Conservation (phyloP, 495 filamentous ascomycete genomes). For the Amphirosellinia nigrospora region DNA sequence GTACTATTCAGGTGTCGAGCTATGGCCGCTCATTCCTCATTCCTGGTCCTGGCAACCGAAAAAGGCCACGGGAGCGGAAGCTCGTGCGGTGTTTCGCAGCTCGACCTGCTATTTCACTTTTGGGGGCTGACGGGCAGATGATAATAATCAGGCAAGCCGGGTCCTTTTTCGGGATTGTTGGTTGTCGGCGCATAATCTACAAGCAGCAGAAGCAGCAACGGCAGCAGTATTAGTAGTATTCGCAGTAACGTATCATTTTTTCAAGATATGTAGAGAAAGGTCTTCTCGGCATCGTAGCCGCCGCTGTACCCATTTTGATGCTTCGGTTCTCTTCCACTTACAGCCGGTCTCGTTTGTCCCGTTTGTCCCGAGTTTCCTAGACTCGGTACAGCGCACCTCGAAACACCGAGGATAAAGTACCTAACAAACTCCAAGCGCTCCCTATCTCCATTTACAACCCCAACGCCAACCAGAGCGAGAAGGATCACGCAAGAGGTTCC, state of each 20-base stretch:
- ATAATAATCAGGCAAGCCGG: conserved; percentile 9
- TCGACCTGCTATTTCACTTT: not conserved
- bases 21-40: not conserved
- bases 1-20: too few relatives aligned
- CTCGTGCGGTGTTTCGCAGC: not conserved
- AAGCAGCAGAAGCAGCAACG: too few relatives aligned
- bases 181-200: not conserved
- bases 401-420: conserved; percentile 2
- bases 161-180: not conserved
- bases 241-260: not conserved
- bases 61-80: not conserved
- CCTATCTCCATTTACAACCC: not conserved
- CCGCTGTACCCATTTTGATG: conserved; percentile 13
- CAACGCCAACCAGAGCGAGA: not conserved
- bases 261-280: not conserved
- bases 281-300: conserved; percentile 1
- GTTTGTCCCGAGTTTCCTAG: too few relatives aligned
- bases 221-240: too few relatives aligned
- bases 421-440: not conserved
- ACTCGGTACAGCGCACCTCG: not conserved
- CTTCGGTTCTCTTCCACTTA: not conserved
- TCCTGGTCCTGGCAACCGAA: not conserved
- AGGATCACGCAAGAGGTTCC: not conserved
- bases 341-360: not conserved
- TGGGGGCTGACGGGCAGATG: too few relatives aligned